Evolutionary conservation across 2,329 filamentous ascomycete species (phyloP).

Genomic region (Dendrostoma leiphaemia): DNA sequence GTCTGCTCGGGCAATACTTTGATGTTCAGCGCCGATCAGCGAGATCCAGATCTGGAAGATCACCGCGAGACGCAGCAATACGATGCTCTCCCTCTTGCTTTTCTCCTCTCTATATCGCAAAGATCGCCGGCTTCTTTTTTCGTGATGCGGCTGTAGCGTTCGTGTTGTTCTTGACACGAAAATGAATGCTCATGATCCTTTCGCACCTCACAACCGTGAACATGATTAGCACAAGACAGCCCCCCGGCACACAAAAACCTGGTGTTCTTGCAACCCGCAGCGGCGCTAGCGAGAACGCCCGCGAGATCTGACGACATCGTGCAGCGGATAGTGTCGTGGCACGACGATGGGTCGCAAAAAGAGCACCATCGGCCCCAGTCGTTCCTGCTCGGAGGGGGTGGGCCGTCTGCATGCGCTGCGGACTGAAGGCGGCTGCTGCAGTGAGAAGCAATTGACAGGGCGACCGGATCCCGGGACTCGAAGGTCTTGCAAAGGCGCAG

Average conservation of each 20-base stretch:
- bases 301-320: constrained; percentile 8
- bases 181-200: background rate
- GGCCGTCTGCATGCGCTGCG: background rate
- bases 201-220: background rate
- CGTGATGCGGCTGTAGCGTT: no score
- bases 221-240: no score
- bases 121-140: background rate
- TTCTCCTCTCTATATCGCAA: background rate
- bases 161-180: background rate
- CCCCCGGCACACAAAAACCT: background rate
- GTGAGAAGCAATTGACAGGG: no score
- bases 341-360: background rate
- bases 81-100: background rate
- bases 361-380: background rate
- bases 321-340: constrained; percentile 4
- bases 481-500: no score
- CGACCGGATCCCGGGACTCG: no score
- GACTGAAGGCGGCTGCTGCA: no score
- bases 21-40: background rate
- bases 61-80: background rate
- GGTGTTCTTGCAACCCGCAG: background rate
- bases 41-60: background rate
- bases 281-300: background rate
- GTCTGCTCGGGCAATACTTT: background rate
- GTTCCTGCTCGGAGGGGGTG: background rate